These are phyloP conservation scores for Inga oerstediana DNA, from an alignment of 306 rosid genomes.

Conservation along the genomic window DNA sequence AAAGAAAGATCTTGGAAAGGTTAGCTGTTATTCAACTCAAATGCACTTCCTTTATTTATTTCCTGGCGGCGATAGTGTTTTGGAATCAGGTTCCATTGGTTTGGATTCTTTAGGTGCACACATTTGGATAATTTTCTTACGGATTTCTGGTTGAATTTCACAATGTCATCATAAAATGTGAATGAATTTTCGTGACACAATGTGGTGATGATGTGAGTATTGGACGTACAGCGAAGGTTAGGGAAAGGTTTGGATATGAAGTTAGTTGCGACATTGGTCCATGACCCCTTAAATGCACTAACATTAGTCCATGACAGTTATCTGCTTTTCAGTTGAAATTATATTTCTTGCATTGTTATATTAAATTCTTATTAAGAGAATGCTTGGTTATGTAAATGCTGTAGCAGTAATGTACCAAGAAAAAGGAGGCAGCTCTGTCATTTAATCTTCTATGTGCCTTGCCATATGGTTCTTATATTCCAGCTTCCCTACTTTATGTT, in stretches of 20 bases:
- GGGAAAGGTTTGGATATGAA: neutral
- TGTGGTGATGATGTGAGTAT: neutral
- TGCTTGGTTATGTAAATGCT: neutral
- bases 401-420: neutral
- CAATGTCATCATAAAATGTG: neutral
- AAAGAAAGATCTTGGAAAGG: slow-evolving; percentile 41
- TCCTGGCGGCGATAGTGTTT: neutral
- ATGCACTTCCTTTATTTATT: neutral
- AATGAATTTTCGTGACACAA: neutral
- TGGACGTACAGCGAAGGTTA: neutral
- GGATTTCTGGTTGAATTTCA: neutral
- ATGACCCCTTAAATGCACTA: neutral
- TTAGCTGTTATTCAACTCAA: slow-evolving; percentile 21
- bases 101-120: neutral
- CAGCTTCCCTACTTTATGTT: neutral
- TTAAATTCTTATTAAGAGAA: slow-evolving; percentile 1
- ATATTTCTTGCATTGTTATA: neutral
- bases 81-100: neutral
- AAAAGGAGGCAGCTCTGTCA: neutral
- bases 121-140: neutral
- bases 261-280: neutral
- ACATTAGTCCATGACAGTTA: neutral
- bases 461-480: neutral
- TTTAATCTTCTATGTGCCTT: neutral
- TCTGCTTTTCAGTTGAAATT: slow-evolving; percentile 2